These are phyloP conservation scores for Calonectria fujianensis DNA, from an alignment of 2,329 filamentous ascomycete genomes.

Conservation along the genomic window DNA sequence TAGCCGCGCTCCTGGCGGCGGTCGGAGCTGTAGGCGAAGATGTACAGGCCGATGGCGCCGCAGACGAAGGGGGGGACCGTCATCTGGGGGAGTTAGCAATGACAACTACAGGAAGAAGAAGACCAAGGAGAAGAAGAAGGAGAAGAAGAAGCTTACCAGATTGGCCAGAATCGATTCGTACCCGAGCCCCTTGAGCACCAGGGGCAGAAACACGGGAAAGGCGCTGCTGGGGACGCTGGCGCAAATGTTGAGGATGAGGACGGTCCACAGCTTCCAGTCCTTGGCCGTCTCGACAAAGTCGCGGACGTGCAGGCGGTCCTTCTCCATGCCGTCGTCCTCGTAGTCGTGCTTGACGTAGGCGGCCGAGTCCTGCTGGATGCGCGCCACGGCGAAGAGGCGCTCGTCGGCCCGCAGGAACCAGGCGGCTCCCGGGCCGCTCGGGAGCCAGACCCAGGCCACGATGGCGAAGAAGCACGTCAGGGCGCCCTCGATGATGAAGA, in stretches of 20 bases:
- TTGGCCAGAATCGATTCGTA: conserved; percentile 55
- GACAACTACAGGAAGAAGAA: too few relatives aligned
- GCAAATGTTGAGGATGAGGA: conserved; percentile 53
- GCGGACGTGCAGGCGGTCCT: conserved; percentile 49
- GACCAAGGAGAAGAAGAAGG: background rate
- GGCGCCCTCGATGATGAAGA: conserved; percentile 81
- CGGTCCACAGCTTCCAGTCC: conserved; percentile 55
- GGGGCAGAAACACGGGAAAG: conserved; percentile 54
- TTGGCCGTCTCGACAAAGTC: conserved; percentile 54
- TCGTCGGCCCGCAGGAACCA: conserved; percentile 53
- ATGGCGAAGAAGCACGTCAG: conserved; percentile 58
- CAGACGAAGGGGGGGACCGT: conserved; percentile 55
- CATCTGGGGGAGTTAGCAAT: conserved; percentile 43
- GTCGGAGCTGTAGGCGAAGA: conserved; percentile 54
- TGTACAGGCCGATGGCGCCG: conserved; percentile 54
- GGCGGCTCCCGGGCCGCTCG: conserved; percentile 51
- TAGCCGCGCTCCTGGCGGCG: conserved; percentile 52
- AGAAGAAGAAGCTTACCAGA: conserved; percentile 41
- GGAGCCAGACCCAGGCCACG: conserved; percentile 53
- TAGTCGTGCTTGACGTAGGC: conserved; percentile 53
- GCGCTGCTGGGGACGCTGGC: conserved; percentile 55
- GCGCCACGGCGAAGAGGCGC: conserved; percentile 48
- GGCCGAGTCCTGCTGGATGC: conserved; percentile 51
- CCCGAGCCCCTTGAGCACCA: conserved; percentile 54
- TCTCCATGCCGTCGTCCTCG: conserved; percentile 52